Evolutionary conservation across 2,329 filamentous ascomycete genomes (phyloP), one percentile per base, ranked within the genome.

Genomic region (Phialemonium atrogriseum): DNA sequence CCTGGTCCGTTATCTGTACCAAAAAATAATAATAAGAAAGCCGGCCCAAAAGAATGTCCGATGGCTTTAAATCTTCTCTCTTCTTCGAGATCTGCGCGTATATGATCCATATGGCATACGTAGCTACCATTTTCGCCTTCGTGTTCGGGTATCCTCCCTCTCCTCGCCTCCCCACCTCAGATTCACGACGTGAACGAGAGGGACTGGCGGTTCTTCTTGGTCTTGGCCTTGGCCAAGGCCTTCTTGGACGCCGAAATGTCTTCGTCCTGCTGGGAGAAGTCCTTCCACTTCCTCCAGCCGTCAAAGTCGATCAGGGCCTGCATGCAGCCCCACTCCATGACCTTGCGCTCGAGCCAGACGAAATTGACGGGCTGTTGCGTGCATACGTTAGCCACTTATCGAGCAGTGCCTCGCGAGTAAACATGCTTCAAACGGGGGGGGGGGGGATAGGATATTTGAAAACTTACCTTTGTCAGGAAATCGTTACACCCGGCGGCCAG

Each of bases 291-390:
- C 34, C 88, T 77, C 91, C 91, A 98, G 39, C 91, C 91, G 54
- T 96, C 89, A 54, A 91, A 96, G 62, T 98, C 91, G 50, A 98
- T 96, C 15, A 98, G 71, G 8, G 91, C 91, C 64, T 96, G 91
- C 91, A 98, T 98, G 64, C 91, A 96, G 35, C 91, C 91, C 91
- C 91, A 98, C 67, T 98, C 91, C 62, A 93, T 95, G 46, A 96
- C 88, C 58, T 98, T 98, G 36, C 89, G 78, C 56, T 95, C 86
- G 16, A 98, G 74, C 88, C 89, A 98, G 37, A 93, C 83, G 52
- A 95, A 95, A 55, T 94, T 94, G 45, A 98, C 89, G 13, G 91
- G 91, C 85, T 94, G 51, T 25, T 24, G 10, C 8, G 27, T 51
- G 10, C 33, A n/a, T n/a, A 49, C 42, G 12, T 36, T 12, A 29